Evolutionary conservation across 169 alveolate species (phyloP), one percentile per base, ranked within the genome.

Genomic region (Eimeria falciformis): DNA sequence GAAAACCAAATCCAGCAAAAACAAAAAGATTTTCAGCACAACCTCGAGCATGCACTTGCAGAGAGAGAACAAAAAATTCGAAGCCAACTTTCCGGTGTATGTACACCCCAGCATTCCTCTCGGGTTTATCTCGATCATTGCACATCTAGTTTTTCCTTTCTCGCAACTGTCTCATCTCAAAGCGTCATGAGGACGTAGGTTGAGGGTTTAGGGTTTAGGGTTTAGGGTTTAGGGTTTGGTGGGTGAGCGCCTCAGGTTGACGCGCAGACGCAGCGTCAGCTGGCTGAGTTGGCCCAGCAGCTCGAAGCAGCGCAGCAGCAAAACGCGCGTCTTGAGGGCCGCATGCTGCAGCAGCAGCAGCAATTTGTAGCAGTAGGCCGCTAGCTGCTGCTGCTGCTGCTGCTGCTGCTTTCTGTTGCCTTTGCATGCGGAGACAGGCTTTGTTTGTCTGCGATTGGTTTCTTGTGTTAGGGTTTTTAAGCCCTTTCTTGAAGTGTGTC

Each of bases 281-380:
- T 14, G 14, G 73, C 73, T 9, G 73, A 62, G 73, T 6, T 18
- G 29, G 29, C 73, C 33, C 73, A 62, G n/a, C 73, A 62, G 73
- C 73, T 62, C 37, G 33, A 62, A 29, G 25, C n/a, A 14, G 73
- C 73, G n/a, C 73, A 62, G 37, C 73, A 62, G 73, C 73, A 62
- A 62, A 62, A 18, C n/a, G 73, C 73, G 7, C 73, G 73, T 14
- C 73, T 62, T n/a, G 73, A 62, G 73, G 29, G 73, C 11, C 17
- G 73, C 37, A n/a, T 62, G 73, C 73, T 18, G 73, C 73, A 62
- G 73, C 73, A 62, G 73, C 73, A 62, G 73, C 73, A 62, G 29
- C 73, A 62, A 29, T 62, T 62, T n/a, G 73, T 62, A 6, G n/a
- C 73, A 6, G 73, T 62, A n/a, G n/a, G 73, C 12, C n/a, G 73